phyloP scores from a whole-genome alignment of 306 rosid genomes.

The Quillaja saponaria region DNA sequence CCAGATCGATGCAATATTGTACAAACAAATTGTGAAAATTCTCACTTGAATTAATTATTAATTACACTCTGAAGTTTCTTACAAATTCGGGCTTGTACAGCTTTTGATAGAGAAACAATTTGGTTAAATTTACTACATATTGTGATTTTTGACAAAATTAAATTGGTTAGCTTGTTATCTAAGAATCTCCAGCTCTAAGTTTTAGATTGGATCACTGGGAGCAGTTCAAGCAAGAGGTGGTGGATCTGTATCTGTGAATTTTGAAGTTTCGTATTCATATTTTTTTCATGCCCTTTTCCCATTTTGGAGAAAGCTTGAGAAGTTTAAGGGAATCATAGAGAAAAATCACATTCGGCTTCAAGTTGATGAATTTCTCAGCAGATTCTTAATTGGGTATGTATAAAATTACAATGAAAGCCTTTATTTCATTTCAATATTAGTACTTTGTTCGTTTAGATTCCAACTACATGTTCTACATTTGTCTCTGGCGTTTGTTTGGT shows the following conservation, averaged over 20 bases:
- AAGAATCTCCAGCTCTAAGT: slow-evolving; percentile 39
- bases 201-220: slow-evolving; percentile 2
- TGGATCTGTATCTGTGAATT: slow-evolving; percentile 4
- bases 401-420: slow-evolving; percentile 3
- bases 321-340: neutral
- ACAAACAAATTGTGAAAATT: too few relatives aligned
- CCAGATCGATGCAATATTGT: too few relatives aligned
- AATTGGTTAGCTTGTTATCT: slow-evolving; percentile 27
- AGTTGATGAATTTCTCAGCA: slow-evolving; percentile 30
- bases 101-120: slow-evolving; percentile 9
- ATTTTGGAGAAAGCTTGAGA: too few relatives aligned
- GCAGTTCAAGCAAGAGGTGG: neutral
- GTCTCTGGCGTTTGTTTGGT: slow-evolving; percentile 19
- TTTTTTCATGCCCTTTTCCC: too few relatives aligned
- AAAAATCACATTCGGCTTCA: slow-evolving; percentile 33
- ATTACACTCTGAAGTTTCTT: too few relatives aligned
- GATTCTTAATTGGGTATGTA: slow-evolving; percentile 34
- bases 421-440: too few relatives aligned
- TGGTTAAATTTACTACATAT: neutral
- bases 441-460: neutral
- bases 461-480: neutral
- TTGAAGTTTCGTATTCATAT: too few relatives aligned
- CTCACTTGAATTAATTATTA: too few relatives aligned
- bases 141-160: neutral
- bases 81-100: slow-evolving; percentile 4